Conservation (phyloP, 108 stramenopile species). For the Schizochytrium sp. region DNA sequence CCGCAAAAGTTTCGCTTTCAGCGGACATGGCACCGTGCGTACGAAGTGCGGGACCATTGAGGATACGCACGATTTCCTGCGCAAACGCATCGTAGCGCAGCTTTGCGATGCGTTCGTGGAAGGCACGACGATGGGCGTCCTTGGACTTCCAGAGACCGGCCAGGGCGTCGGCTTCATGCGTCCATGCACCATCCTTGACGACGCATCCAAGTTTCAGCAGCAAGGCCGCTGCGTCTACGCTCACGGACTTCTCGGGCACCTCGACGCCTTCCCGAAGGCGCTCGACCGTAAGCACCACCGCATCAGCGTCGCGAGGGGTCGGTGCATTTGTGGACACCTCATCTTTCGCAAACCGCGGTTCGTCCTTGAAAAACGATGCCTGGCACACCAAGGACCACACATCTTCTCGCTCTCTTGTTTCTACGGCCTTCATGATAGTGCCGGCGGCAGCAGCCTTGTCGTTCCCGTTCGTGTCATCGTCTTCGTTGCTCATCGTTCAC, state of each 20-base stretch:
- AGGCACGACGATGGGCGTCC: not conserved
- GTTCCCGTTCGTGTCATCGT: too few species aligned
- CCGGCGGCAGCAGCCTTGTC: too few species aligned
- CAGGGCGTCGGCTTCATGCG: not conserved
- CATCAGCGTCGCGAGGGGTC: not conserved
- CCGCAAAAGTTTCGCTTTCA: not conserved
- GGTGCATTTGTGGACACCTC: not conserved
- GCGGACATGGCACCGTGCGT: not conserved
- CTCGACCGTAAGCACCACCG: not conserved
- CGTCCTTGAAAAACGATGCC: not conserved
- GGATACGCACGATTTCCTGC: not conserved
- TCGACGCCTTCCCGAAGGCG: not conserved
- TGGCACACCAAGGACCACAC: not conserved
- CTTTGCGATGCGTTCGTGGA: not conserved
- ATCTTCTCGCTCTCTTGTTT: not conserved
- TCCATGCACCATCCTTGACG: not conserved
- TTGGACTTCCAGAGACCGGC: not conserved
- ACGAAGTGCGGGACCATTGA: not conserved
- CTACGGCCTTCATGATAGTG: too few species aligned
- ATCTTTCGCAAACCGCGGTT: not conserved
- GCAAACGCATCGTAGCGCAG: not conserved
- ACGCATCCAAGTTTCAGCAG: not conserved
- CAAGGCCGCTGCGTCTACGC: not conserved
- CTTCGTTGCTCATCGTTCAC: too few species aligned
- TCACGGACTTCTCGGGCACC: not conserved